These are phyloP conservation scores for Juncus effusus DNA, from an alignment of 176 grass and related monocot genomes.

Conservation along the genomic window DNA sequence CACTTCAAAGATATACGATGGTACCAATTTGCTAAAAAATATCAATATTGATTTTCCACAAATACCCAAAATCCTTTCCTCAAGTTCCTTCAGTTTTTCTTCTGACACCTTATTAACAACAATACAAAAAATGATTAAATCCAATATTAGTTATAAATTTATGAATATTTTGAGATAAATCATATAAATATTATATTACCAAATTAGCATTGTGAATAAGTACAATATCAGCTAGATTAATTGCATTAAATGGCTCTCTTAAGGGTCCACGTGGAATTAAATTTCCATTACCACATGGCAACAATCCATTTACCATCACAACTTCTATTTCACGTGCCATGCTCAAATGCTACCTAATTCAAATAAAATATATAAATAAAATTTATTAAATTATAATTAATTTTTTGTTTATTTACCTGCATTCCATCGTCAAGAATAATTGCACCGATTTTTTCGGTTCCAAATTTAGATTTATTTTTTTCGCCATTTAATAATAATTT, in stretches of 20 bases:
- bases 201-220: conserved; percentile 77
- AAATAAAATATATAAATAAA: conserved; percentile 25
- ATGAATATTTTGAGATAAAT: background rate
- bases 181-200: conserved; percentile 30
- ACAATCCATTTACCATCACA: conserved; percentile 79
- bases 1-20: conserved; percentile 77
- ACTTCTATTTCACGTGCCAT: conserved; percentile 70
- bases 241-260: conserved; percentile 61
- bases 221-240: conserved; percentile 64
- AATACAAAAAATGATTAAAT: conserved; percentile 18
- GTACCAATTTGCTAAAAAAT: conserved; percentile 68
- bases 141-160: background rate
- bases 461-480: conserved; percentile 10
- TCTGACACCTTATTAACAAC: conserved; percentile 46
- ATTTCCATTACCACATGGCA: conserved; percentile 64
- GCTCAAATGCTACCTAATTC: conserved; percentile 73
- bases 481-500: conserved; percentile 12
- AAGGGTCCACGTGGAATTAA: conserved; percentile 73
- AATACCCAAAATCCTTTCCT: conserved; percentile 30
- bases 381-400: background rate
- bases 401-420: conserved; percentile 43
- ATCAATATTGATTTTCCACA: conserved; percentile 21
- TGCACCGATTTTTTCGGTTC: conserved; percentile 47
- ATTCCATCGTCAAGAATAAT: conserved; percentile 88
- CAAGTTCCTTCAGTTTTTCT: conserved; percentile 35